Conservation (phyloP, 352 stramenopile genomes). For the Phytophthora kernoviae region DNA sequence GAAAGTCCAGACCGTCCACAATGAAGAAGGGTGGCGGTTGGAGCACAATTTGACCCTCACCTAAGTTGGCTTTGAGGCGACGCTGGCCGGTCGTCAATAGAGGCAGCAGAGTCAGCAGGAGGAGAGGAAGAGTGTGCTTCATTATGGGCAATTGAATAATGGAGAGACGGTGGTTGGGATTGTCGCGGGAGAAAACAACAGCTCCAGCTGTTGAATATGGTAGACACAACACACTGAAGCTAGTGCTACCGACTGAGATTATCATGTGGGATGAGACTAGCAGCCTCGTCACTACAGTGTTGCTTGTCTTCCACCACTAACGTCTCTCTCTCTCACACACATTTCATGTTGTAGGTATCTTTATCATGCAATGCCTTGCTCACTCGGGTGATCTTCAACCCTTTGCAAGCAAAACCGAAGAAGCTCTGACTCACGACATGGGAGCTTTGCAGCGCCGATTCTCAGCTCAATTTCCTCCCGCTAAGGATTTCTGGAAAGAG, state of each 20-base stretch:
- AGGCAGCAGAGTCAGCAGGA: conserved; percentile 2
- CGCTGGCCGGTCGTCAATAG: conserved; percentile 15
- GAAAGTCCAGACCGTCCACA: conserved; percentile 51
- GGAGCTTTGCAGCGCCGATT: conserved; percentile 33
- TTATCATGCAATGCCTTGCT: conserved; percentile 12
- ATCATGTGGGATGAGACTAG: conserved; percentile 15
- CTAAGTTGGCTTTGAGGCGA: conserved; percentile 23
- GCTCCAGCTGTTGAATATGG: neutral
- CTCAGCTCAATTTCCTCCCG: conserved; percentile 76
- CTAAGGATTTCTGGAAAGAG: conserved; percentile 77
- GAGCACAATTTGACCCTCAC: conserved; percentile 51
- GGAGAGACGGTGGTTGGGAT: neutral
- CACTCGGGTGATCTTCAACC: neutral
- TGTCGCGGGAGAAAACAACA: neutral
- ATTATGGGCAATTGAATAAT: conserved; percentile 9
- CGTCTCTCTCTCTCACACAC: too few relatives aligned
- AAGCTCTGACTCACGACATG: conserved; percentile 32
- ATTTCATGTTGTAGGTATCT: conserved; percentile 4
- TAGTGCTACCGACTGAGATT: conserved; percentile 26
- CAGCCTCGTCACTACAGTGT: neutral
- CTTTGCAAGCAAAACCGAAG: conserved; percentile 15
- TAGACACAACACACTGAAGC: neutral
- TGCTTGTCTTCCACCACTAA: too few relatives aligned
- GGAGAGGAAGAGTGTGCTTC: neutral
- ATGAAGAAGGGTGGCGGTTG: conserved; percentile 58